Evolutionary conservation across 2,329 filamentous ascomycete species (phyloP).

Genomic region (Trichoderma hamatum): DNA sequence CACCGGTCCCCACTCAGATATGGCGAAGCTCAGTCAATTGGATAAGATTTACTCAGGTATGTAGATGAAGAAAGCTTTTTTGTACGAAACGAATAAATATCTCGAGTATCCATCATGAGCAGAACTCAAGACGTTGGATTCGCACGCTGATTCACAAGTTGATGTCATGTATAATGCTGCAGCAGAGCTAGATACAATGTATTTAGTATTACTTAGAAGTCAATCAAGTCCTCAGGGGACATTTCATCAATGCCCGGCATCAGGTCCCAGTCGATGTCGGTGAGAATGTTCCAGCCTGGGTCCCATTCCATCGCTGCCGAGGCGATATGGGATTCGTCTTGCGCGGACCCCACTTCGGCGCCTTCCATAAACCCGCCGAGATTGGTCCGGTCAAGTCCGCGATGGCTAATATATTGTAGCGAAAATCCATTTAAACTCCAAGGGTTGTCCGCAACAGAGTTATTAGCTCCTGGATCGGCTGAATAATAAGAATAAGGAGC

Average conservation of each 20-base stretch:
- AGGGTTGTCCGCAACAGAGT: constrained; percentile 16
- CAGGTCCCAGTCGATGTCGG: constrained; percentile 20
- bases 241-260: constrained; percentile 4
- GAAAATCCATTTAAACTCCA: constrained; percentile 16
- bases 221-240: constrained; percentile 3
- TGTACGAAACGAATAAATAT: not conserved
- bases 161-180: not conserved
- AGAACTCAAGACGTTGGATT: not conserved
- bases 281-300: constrained; percentile 16
- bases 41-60: not conserved
- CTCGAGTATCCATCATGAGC: not conserved
- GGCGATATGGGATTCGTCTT: not conserved
- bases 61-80: not conserved
- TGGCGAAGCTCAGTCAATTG: not conserved
- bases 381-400: constrained; percentile 13
- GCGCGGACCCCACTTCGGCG: not conserved
- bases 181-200: not conserved
- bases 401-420: constrained; percentile 12
- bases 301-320: constrained; percentile 23
- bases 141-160: not conserved
- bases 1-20: not conserved
- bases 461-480: constrained; percentile 9
- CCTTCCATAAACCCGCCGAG: constrained; percentile 9
- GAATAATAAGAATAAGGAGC: constrained; percentile 2
- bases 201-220: not conserved